Evolutionary conservation across 192 early-diverging fungal genomes (phyloP), one percentile per base, ranked within the genome.

Genomic region (Coemansia sp.): DNA sequence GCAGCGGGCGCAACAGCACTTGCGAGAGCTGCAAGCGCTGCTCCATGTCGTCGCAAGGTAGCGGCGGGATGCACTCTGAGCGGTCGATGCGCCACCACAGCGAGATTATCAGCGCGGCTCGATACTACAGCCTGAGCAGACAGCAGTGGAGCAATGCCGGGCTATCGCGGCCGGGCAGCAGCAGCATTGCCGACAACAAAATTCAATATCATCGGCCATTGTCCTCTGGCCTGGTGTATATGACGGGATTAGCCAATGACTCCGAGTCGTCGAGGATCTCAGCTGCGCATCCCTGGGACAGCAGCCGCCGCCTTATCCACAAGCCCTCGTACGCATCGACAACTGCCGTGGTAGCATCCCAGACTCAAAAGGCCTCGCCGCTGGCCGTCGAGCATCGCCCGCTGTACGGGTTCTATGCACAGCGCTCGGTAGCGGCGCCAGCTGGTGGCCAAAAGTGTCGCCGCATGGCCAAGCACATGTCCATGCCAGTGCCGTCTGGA

Each of bases 381-480:
- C 33, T 59, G 32, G 57, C 32, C 3, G 21, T 14, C 14, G 63
- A 61, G 1, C 67, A 46, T 21, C 67, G 67, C 26, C 68, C 68
- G 1, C 47, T 63, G 14, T 69, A 69, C 23, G 68, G 68, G 16
- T 40, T 69, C 39, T 69, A 69, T 28, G 68, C 68, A 2, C 68
- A 69, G 60, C 42, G 47, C 30, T 39, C 68, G 2, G 60, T 69
- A 0, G 64, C 47, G 11, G 19, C 35, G 19, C 19, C 37, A 6
- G 37, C 19, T n/a, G 17, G 30, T 7, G 28, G 55, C 2, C 55
- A 30, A n/a, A 58, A 33, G 55, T 16, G 59, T 8, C 59, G 37
- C 59, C 59, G 59, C 4, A 39, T 61, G 37, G 66, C 72, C 55
- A 63, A 74, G 50, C 72, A 74, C 55, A 74, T 68, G 72, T 74